Conservation (phyloP, 202 grass and related monocot genomes). For the Panicum virgatum region DNA sequence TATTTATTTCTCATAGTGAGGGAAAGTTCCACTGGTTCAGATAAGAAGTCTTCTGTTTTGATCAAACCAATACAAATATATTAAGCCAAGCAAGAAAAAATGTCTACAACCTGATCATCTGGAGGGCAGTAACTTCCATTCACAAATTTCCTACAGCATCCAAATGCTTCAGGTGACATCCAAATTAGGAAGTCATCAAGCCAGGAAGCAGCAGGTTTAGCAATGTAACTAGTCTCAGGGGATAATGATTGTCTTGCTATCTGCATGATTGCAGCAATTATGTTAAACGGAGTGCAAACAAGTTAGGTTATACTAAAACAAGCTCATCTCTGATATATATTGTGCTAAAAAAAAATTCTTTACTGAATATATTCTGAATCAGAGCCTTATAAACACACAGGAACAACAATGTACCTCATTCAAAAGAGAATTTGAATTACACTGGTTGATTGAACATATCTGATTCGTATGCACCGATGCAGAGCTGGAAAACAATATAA, state of each 20-base stretch:
- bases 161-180: conserved; percentile 97
- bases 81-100: conserved; percentile 24
- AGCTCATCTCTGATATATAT: conserved; percentile 26
- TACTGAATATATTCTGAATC: conserved; percentile 27
- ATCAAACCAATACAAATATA: conserved; percentile 24
- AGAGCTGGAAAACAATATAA: conserved; percentile 61
- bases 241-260: conserved; percentile 81
- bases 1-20: neutral
- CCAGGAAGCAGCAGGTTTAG: conserved; percentile 98
- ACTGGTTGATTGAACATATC: conserved; percentile 94
- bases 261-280: conserved; percentile 49
- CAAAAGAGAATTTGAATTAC: conserved; percentile 87
- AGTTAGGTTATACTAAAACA: conserved; percentile 34
- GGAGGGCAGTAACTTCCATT: conserved; percentile 93
- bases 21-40: neutral
- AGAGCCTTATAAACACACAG: conserved; percentile 22
- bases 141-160: conserved; percentile 86
- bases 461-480: conserved; percentile 77
- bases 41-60: conserved; percentile 28
- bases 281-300: neutral
- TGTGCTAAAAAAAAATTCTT: conserved; percentile 6
- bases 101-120: conserved; percentile 79
- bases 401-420: conserved; percentile 69
- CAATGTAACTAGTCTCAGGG: conserved; percentile 77
- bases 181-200: conserved; percentile 99